A percentile compares a stretch with the other conserved stretches of the same genome.
Evolutionary conservation across 768 basidiomycete genomes (phyloP).

Genomic region (Boletus subcaerulescens): DNA sequence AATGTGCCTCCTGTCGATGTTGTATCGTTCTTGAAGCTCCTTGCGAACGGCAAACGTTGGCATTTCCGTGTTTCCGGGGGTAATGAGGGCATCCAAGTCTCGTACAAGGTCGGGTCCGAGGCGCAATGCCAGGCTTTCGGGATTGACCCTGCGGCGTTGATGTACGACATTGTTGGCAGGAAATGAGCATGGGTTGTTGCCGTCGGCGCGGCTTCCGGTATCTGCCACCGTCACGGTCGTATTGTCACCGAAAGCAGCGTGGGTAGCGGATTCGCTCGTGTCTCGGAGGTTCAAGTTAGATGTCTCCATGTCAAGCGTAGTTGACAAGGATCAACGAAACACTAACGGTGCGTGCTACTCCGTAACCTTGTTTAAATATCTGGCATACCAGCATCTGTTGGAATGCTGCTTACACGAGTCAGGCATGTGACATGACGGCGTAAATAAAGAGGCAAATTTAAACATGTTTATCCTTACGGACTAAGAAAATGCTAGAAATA

Average conservation of each 20-base stretch:
- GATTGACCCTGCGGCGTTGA: slow-evolving; percentile 55
- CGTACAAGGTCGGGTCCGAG: slow-evolving; percentile 64
- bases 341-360: background rate
- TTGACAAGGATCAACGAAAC: background rate
- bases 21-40: slow-evolving; percentile 67
- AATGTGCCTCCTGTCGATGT: slow-evolving; percentile 69
- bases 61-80: slow-evolving; percentile 70
- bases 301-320: slow-evolving; percentile 14
- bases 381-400: slow-evolving; percentile 6
- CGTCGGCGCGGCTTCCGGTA: slow-evolving; percentile 9
- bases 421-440: slow-evolving; percentile 9
- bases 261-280: background rate
- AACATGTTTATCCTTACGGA: background rate
- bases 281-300: too few relatives aligned
- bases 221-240: slow-evolving; percentile 1
- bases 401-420: slow-evolving; percentile 16
- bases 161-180: slow-evolving; percentile 10
- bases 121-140: slow-evolving; percentile 63
- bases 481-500: slow-evolving; percentile 56
- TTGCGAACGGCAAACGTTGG: slow-evolving; percentile 68
- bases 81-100: slow-evolving; percentile 70
- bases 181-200: background rate
- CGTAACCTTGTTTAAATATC: slow-evolving; percentile 15
- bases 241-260: background rate
- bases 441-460: background rate